Evolutionary conservation across 441 rosid species (phyloP), one percentile per base, ranked within the genome.

Genomic region (Populus trichocarpa): DNA sequence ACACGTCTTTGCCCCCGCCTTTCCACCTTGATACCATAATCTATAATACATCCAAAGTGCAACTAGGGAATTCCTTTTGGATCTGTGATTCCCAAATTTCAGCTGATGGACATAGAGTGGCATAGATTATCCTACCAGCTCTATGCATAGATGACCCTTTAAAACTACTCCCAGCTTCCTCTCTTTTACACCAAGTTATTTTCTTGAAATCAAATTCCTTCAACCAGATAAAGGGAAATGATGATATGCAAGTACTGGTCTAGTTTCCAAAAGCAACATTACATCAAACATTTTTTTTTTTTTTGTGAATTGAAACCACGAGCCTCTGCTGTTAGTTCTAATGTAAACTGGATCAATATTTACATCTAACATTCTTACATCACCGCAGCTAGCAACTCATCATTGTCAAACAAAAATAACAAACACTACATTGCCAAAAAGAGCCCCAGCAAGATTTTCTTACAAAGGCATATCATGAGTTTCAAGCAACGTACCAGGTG

Each of bases 341-440:
- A 72, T 68, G 74, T 64, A 73, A 75, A 74, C 72, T 75, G 10
- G 9, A 79, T 75, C 69, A 78, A 40, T 78, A 82, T 84, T 76
- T 83, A 87, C 87, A 78, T 74, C 83, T 78, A 71, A 33, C 63
- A 66, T 71, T 57, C 69, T 81, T 79, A 67, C 76, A 67, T 74
- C 65, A 68, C 46, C n/a, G 72, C 64, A 80, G 76, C 73, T 36
- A 77, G 73, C 73, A 66, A 59, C 82, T 78, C 73, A 82, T 69
- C 59, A 40, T 65, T 69, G 77, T 70, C 79, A 30, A 77, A 20
- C 11, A 22, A 80, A 50, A 77, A 67, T 22, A 26, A 26, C 42
- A 12, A 73, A 67, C 8, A 66, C 70, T 61, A 59, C 74, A 76
- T 20, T 16, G 32, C 70, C 69, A 59, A 78, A 78, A 79, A 67